phyloP scores from a whole-genome alignment of 1,284 basidiomycete genomes.

The Malassezia sympodialis region DNA sequence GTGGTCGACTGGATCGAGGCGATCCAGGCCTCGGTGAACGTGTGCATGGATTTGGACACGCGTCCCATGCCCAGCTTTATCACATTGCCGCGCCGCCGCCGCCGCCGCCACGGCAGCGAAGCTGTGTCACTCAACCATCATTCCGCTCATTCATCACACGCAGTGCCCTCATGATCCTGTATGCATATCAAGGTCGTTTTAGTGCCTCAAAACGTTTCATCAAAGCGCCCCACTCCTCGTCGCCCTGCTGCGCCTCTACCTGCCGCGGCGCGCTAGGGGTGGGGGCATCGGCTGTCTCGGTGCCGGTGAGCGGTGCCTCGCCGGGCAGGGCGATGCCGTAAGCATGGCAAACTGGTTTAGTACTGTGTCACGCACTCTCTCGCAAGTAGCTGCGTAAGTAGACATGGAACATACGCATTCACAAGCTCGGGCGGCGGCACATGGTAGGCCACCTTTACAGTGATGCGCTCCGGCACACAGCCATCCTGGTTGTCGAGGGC shows the following conservation, averaged over 20 bases:
- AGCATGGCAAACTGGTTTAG: conserved; percentile 27
- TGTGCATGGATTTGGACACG: conserved; percentile 79
- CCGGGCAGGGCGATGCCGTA: conserved; percentile 31
- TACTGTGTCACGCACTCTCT: conserved; percentile 3
- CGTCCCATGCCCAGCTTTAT: conserved; percentile 53
- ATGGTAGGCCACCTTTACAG: conserved; percentile 60
- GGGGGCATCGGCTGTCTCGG: conserved; percentile 1
- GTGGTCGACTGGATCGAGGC: conserved; percentile 97
- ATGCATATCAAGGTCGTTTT: conserved; percentile 13
- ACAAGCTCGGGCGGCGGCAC: conserved; percentile 67
- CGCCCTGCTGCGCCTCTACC: not conserved
- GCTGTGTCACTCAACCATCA: conserved; percentile 5
- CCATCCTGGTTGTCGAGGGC: conserved; percentile 71
- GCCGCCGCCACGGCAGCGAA: conserved; percentile 11
- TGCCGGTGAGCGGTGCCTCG: conserved; percentile 14
- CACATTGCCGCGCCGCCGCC: conserved; percentile 41
- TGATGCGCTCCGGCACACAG: conserved; percentile 69
- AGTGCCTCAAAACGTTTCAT: conserved; percentile 25
- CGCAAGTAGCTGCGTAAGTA: not conserved
- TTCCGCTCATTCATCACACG: not conserved
- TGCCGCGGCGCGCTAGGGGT: not conserved
- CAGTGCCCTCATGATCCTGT: not conserved
- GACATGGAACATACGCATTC: conserved; percentile 52
- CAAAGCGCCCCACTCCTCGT: not conserved
- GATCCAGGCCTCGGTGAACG: conserved; percentile 84